Evolutionary conservation across 352 stramenopile genomes (phyloP), one percentile per base, ranked within the genome.

Genomic region (Blastocystis hominis): DNA sequence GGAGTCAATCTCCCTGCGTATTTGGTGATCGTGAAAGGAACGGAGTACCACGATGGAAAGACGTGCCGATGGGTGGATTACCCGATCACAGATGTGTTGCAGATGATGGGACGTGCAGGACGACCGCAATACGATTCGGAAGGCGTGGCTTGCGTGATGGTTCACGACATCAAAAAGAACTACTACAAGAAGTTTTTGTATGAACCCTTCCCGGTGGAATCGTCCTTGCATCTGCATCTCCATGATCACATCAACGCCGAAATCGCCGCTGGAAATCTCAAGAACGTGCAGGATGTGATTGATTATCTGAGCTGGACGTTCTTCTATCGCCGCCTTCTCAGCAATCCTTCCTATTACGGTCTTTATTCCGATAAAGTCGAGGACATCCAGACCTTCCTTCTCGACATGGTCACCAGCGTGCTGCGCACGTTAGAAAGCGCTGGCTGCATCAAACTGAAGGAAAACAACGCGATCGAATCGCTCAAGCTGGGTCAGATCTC

Each of bases 181-280:
- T 98, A 98, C 91, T 98, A 96, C 55, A 94, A 97, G 89, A 97
- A 97, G 78, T 98, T 98, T 75, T 91, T 99, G 30, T 97, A 98
- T 88, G 95, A 98, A 78, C 95, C 96, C 3, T 96, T 98, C 62
- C 95, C 96, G 46, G 93, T 99, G 7, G 96, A 99, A 90, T 98
- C 94, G 56, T 96, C 94, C 17, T 92, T 99, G 1, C 89, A 92
- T 5, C 91, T 91, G 24, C 90, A 94, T 34, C 89, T 98, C 54
- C 93, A 92, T 68, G 97, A 98, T 91, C 94, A 97, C 68, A 79
- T 99, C 24, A 98, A 98, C 89, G 96, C 96, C 7, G 96, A 99
- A 90, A 95, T 98, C 86, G 93, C 94, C 9, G 94, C 92, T 34
- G 95, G 95, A 13, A 91, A 95, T 5, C 93, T 99, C 24, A 92